Evolutionary conservation across 305 asterid genomes (phyloP), one percentile per base, ranked within the genome.

Genomic region (Nicotiana rustica): DNA sequence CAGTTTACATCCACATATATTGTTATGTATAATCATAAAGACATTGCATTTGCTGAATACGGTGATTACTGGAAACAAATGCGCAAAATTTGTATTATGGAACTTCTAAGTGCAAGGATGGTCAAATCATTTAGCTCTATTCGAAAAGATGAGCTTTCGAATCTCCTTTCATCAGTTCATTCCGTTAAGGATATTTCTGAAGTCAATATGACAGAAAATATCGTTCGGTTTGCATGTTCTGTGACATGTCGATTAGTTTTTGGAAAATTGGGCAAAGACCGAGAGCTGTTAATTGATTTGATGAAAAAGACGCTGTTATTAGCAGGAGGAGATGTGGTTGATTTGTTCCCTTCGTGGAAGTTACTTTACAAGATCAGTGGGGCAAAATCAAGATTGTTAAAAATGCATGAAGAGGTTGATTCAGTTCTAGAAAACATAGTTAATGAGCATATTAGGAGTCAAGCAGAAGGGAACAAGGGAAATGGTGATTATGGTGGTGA

Each of bases 51-150:
- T 18, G 36, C 57, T 15, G 62, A 81, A 3, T 81, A 82, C 15
- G 79, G 70, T 18, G 84, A 82, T 10, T 79, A 85, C 52, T 82
- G 67, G 80, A 79, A 33, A 31, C 84, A 85, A 73, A 82, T 85
- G 84, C 84, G 77, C 6, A 81, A 82, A 73, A 59, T 84, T 0
- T 81, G 67, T 59, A 38, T 60, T 0, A 25, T 55, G 66, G 82
- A 82, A 76, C 81, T 85, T 14, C 81, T 73, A 2, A 73, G 78
- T 65, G n/a, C 75, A 3, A 85, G 66, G 49, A 83, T 41, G 15
- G 49, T 82, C 3, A 78, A 60, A 18, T 85, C 87, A 2, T 61
- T 67, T 21, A 18, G 47, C 15, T 3, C 17, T 3, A 62, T 85
- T 3, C 78, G 71, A 84, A 19, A 57, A 31, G 80, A 68, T 38